phyloP scores from a whole-genome alignment of 1,139 yeast genomes.

The Sugiyamaella sp. region DNA sequence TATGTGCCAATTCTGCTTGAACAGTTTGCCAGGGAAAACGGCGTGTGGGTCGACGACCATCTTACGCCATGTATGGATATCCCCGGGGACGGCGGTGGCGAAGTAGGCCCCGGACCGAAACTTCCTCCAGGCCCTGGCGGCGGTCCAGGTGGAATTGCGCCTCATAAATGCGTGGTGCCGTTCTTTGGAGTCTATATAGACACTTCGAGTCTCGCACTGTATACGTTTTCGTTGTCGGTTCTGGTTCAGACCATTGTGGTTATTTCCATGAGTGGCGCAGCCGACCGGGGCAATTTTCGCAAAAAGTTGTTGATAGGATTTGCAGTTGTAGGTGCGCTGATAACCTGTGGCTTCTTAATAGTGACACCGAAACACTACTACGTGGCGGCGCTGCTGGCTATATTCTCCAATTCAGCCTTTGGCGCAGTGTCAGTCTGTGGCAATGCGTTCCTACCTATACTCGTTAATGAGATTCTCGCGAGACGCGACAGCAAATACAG shows the following conservation, averaged over 20 bases:
- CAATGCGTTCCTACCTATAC: slow-evolving; percentile 65
- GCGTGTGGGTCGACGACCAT: slow-evolving; percentile 58
- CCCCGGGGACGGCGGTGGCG: slow-evolving; percentile 34
- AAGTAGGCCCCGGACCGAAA: slow-evolving; percentile 28
- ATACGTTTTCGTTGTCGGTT: slow-evolving; percentile 67
- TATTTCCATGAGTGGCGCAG: slow-evolving; percentile 66
- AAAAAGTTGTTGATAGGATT: slow-evolving; percentile 55
- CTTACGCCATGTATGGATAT: slow-evolving; percentile 47
- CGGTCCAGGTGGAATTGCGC: slow-evolving; percentile 17
- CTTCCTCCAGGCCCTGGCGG: slow-evolving; percentile 23
- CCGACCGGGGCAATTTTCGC: slow-evolving; percentile 59
- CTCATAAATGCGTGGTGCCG: slow-evolving; percentile 48
- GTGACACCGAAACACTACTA: slow-evolving; percentile 53
- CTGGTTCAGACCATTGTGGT: slow-evolving; percentile 65
- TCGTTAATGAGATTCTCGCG: slow-evolving; percentile 44
- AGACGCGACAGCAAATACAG: not conserved
- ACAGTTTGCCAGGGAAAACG: slow-evolving; percentile 66
- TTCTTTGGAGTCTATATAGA: slow-evolving; percentile 59
- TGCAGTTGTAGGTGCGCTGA: slow-evolving; percentile 57
- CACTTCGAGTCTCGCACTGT: slow-evolving; percentile 67
- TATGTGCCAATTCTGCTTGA: slow-evolving; percentile 68
- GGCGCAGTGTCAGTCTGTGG: slow-evolving; percentile 78
- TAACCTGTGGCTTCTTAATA: slow-evolving; percentile 52
- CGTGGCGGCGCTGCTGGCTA: slow-evolving; percentile 57
- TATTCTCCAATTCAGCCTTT: slow-evolving; percentile 64